Evolutionary conservation across 2,329 filamentous ascomycete species (phyloP).

Genomic region (Fusarium ambrosium): DNA sequence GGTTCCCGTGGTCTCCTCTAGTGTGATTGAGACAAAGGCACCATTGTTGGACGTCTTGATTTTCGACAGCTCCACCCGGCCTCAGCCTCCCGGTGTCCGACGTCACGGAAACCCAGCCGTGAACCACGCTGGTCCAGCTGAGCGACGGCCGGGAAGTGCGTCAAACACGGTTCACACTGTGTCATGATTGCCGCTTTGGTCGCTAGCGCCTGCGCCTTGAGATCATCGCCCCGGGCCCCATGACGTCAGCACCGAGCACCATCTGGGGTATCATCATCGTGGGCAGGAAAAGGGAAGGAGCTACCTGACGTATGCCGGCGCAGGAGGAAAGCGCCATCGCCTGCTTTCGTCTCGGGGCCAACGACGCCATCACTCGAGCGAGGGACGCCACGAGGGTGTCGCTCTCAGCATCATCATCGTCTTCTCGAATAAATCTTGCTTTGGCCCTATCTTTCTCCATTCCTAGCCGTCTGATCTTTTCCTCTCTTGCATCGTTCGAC

Average conservation of each 20-base stretch:
- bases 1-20: not conserved
- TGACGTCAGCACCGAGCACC: constrained; percentile 44
- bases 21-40: not conserved
- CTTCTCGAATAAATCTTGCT: constrained; percentile 42
- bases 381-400: constrained; percentile 36
- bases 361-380: constrained; percentile 31
- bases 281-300: constrained; percentile 33
- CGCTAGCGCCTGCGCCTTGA: constrained; percentile 35
- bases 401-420: constrained; percentile 35
- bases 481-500: constrained; percentile 3
- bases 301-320: constrained; percentile 40
- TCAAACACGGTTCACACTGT: constrained; percentile 26
- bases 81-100: not conserved
- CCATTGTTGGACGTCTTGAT: not conserved
- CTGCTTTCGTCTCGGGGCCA: constrained; percentile 31
- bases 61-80: not conserved
- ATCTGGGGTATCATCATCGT: constrained; percentile 42
- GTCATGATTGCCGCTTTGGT: constrained; percentile 2
- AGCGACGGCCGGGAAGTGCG: constrained; percentile 8
- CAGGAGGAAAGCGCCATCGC: constrained; percentile 35
- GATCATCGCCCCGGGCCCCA: constrained; percentile 41
- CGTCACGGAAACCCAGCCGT: constrained; percentile 6
- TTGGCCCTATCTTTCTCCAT: constrained; percentile 16
- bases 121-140: constrained; percentile 17
- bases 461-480: not conserved